Percentiles rank a stretch among this genome's conserved stretches.
Conservation (phyloP, 1,139 yeast species). For the Debaryomyces sp. region DNA sequence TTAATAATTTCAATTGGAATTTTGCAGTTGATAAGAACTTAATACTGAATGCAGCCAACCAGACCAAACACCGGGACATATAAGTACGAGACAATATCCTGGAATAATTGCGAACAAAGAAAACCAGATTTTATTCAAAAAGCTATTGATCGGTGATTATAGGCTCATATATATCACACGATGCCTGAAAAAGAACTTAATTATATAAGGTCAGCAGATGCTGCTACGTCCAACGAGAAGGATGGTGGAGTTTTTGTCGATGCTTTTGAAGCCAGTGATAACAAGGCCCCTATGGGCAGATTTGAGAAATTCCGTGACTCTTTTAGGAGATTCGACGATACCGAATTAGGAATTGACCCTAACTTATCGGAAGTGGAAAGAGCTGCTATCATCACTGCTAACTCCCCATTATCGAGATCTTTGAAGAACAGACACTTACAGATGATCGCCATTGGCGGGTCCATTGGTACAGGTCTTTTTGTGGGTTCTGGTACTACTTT, state of each 20-base stretch:
- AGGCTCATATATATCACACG: background rate
- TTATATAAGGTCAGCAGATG: conserved; percentile 43
- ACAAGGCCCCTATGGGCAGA: conserved; percentile 29
- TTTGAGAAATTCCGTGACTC: conserved; percentile 54
- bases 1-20: background rate
- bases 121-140: background rate
- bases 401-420: conserved; percentile 67
- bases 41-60: background rate
- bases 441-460: conserved; percentile 88
- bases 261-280: conserved; percentile 40
- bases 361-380: conserved; percentile 67
- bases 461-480: conserved; percentile 80
- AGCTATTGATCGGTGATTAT: background rate
- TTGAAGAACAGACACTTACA: conserved; percentile 69
- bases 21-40: background rate
- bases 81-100: background rate
- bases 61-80: background rate
- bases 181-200: conserved; percentile 50
- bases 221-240: conserved; percentile 40
- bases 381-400: conserved; percentile 66
- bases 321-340: conserved; percentile 55
- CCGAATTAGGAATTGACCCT: conserved; percentile 63
- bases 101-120: background rate
- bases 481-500: conserved; percentile 66
- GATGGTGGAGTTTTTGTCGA: conserved; percentile 46